Base-by-base conservation (phyloP, 257 asterid species). In the Perilla frutescens region DNA sequence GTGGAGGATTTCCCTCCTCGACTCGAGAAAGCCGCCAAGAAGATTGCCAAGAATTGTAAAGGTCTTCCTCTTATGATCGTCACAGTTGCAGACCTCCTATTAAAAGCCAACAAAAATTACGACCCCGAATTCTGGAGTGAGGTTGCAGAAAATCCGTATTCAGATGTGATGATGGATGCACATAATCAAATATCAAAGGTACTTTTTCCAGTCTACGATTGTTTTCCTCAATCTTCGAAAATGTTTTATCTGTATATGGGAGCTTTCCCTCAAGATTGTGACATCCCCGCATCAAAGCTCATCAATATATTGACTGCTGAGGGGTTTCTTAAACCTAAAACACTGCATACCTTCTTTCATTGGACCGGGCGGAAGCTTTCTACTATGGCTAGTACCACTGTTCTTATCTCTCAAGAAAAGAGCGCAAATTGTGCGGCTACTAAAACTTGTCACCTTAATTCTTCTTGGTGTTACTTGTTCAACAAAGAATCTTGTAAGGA, bases 21-120 rank as follows among this genome's bases (percentile, higher is more conserved):
- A 8, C 75, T 70, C 29, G 75, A 70, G 56, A 70, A 56, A 40
- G 29, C 36, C 11, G 74, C 64, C 9, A 54, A 69, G 6, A 44
- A 43, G 67, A 70, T 70, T 57, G 67, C 37, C 0, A 11, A 70
- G 15, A 70, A 70, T 3, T 70, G 74, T 55, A 63, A 20, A 4
- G 84, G 84, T 5, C 73, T 76, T 32, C 79, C 81, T 29, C 73
- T 80, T 4, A 53, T 73, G 40, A 70, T 80, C 7, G 51, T 67
- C 20, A 31, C 71, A 36, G 47, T 71, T 20, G 82, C 78, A 0
- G 72, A 68, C n/a, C 20, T 68, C 50, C 66, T 82, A 0, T 71
- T 49, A 10, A 53, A 29, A 10, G 31, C 8, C 1, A 60, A 56
- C 3, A 62, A 11, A 13, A 57, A 43, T 7, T 4, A 41, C 4